These are phyloP conservation scores for Podila verticillata DNA, from an alignment of 192 early-diverging fungal species.

Conservation along the genomic window DNA sequence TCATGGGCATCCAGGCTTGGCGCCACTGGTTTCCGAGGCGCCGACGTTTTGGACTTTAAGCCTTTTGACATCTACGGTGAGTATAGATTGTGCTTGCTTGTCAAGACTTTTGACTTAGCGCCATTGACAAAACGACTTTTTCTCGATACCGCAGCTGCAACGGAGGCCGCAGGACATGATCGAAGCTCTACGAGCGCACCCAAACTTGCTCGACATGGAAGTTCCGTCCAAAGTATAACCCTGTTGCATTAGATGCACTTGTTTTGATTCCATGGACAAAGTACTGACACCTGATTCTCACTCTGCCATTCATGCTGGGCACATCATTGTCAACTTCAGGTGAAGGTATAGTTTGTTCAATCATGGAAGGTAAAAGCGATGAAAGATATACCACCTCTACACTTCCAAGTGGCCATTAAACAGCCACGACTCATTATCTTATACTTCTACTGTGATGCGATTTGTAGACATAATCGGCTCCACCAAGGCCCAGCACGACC, in stretches of 20 bases:
- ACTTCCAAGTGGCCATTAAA: neutral
- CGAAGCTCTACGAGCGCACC: neutral
- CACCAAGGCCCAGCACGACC: slow-evolving; percentile 7
- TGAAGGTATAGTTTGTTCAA: slow-evolving; percentile 11
- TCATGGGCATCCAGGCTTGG: slow-evolving; percentile 7
- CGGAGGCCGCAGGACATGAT: neutral
- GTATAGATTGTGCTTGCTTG: neutral
- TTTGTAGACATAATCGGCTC: slow-evolving; percentile 7
- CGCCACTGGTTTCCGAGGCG: slow-evolving; percentile 9
- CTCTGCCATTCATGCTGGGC: neutral
- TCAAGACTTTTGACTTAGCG: neutral
- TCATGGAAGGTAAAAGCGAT: slow-evolving; percentile 7
- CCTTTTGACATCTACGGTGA: slow-evolving; percentile 14
- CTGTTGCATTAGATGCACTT: no score
- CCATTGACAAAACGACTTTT: neutral
- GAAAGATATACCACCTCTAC: neutral
- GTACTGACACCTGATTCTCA: no score
- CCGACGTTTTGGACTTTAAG: neutral
- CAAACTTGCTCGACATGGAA: neutral
- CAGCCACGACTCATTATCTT: neutral
- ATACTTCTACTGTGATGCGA: neutral
- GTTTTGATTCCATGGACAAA: no score
- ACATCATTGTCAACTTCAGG: neutral
- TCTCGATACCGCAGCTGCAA: neutral
- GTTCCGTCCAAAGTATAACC: neutral